A percentile compares a stretch with the other conserved stretches of the same genome.
These are phyloP conservation scores for Lachnellula occidentalis DNA, from an alignment of 2,329 filamentous ascomycete genomes.

Conservation along the genomic window DNA sequence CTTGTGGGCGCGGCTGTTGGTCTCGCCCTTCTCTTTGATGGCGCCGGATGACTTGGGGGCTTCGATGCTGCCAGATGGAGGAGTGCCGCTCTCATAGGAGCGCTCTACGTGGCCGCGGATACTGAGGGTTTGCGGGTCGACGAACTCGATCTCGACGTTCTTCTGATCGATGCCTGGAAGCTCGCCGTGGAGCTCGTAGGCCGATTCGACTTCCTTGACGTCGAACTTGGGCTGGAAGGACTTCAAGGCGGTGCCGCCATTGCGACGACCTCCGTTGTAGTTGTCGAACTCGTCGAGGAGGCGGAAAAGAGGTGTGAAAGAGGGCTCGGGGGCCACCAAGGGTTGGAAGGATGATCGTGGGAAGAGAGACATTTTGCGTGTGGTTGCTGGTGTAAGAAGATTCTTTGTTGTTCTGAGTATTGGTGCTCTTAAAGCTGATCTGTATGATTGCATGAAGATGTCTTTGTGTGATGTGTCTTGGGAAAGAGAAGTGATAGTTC, in stretches of 20 bases:
- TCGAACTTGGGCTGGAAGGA: constrained; percentile 75
- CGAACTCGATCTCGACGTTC: constrained; percentile 72
- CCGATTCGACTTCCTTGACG: constrained; percentile 60
- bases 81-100: constrained; percentile 44
- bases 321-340: constrained; percentile 28
- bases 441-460: constrained; percentile 22
- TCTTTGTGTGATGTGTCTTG: constrained; percentile 12
- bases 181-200: constrained; percentile 76
- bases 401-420: constrained; percentile 6
- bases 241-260: constrained; percentile 17
- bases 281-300: constrained; percentile 59
- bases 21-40: constrained; percentile 36
- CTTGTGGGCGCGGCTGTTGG: constrained; percentile 46
- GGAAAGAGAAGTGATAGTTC: background rate
- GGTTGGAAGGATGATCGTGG: constrained; percentile 42
- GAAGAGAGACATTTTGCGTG: constrained; percentile 55
- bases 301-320: constrained; percentile 57
- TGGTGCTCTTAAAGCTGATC: constrained; percentile 18
- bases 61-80: constrained; percentile 45
- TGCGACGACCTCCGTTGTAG: constrained; percentile 36
- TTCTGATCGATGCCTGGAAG: constrained; percentile 71
- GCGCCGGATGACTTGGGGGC: constrained; percentile 32
- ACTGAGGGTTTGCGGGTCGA: constrained; percentile 66
- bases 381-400: constrained; percentile 23
- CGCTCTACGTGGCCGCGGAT: constrained; percentile 67